A percentile compares a stretch with the other conserved stretches of the same genome.
Evolutionary conservation across 306 rosid species (phyloP).

Genomic region (Prunus campanulata): DNA sequence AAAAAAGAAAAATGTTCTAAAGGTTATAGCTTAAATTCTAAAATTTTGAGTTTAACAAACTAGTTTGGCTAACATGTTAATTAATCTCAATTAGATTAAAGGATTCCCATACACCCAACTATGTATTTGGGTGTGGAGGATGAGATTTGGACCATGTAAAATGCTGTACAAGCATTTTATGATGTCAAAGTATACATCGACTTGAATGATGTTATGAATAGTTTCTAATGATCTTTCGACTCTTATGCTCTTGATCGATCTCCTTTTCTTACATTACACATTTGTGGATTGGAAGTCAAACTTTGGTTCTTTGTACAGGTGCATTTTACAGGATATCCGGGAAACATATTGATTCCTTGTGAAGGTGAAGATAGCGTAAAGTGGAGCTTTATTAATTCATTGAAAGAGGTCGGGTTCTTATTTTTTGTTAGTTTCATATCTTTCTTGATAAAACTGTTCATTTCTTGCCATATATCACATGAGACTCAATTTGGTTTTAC

Average conservation of each 20-base stretch:
- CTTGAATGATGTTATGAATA: too few species aligned
- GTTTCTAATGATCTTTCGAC: background rate
- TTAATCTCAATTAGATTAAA: too few species aligned
- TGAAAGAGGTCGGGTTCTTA: slow-evolving; percentile 74
- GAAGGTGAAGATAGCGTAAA: slow-evolving; percentile 90
- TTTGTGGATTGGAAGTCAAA: slow-evolving; percentile 15
- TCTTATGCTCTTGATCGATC: background rate
- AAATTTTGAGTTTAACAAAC: too few species aligned
- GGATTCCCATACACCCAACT: too few species aligned
- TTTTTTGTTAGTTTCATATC: slow-evolving; percentile 3
- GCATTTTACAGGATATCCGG: slow-evolving; percentile 91
- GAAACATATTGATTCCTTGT: slow-evolving; percentile 67
- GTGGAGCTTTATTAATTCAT: slow-evolving; percentile 90
- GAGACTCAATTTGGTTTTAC: background rate
- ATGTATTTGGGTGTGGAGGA: too few species aligned
- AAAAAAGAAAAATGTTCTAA: background rate
- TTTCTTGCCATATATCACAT: slow-evolving; percentile 2
- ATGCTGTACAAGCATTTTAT: too few species aligned
- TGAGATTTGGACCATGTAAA: too few species aligned
- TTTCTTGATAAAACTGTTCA: slow-evolving; percentile 12
- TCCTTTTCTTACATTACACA: background rate
- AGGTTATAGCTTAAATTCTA: too few species aligned
- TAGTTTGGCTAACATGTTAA: too few species aligned
- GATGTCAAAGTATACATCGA: too few species aligned
- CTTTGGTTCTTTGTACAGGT: slow-evolving; percentile 50